Conservation (phyloP, 345 rosid genomes). For the Syzygium jambos region DNA sequence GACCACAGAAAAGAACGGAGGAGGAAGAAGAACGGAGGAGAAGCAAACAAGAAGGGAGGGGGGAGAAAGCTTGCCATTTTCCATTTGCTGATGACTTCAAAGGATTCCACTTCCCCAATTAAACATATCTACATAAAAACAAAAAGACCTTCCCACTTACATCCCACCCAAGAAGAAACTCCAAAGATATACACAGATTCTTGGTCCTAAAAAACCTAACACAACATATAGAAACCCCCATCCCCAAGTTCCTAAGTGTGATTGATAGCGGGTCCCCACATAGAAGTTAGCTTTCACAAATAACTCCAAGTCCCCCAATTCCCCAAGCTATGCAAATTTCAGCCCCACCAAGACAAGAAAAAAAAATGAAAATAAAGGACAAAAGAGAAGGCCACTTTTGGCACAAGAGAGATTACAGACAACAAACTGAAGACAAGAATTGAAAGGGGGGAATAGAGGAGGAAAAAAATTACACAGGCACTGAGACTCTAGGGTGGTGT, state of each 20-base stretch:
- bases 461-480: neutral
- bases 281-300: neutral
- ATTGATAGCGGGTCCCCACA: neutral
- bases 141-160: neutral
- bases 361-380: neutral
- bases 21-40: neutral
- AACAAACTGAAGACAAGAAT: neutral
- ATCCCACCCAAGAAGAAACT: neutral
- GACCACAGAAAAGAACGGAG: neutral
- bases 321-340: neutral
- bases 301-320: neutral
- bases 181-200: constrained; percentile 1
- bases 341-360: neutral
- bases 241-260: neutral
- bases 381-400: neutral
- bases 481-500: neutral
- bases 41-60: neutral
- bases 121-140: neutral
- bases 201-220: neutral
- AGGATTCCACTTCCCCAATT: neutral
- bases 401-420: neutral
- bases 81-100: neutral
- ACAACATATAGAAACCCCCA: neutral
- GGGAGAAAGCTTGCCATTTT: neutral
- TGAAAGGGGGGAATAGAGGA: neutral